Evolutionary conservation across 257 asterid species (phyloP), one percentile per base, ranked within the genome.

Genomic region (Petunia secreta): DNA sequence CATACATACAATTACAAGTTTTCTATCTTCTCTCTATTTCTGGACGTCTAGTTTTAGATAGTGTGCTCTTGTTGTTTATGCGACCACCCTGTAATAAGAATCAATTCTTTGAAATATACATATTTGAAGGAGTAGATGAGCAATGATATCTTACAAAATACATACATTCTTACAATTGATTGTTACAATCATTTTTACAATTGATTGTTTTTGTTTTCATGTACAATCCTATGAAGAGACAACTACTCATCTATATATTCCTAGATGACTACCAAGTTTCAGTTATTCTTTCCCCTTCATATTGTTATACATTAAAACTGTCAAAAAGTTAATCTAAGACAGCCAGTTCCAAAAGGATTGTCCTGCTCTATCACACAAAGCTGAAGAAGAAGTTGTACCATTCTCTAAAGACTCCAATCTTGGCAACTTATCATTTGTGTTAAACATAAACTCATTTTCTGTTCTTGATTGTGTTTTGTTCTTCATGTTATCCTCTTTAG

Each of bases 311-410:
- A 25, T 25, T 25, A 25, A 25, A 16, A n/a, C 15, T 48, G 10
- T 50, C 3, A 46, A 13, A 9, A 10, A 43, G 37, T 69, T 11
- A 16, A 48, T 15, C n/a, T 16, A 71, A 25, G 59, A 6, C 59
- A 71, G 44, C 60, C 43, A 66, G 62, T 82, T 83, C 86, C 86
- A 81, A 1, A 84, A 79, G 15, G 79, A 43, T 8, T 54, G 54
- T 3, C 38, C 63, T 36, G 13, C 15, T 63, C 16, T 77, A 73
- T 79, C 78, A 43, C 64, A 63, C 78, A 79, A 68, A 6, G 76
- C 73, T 64, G 73, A 50, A 2, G 81, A 75, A 11, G 83, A 75
- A 25, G 57, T 36, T 8, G 68, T 52, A 64, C 68, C 62, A 48
- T 81, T 78, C 48, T 79, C 84, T 55, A 37, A 63, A 1, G 83